Evolutionary conservation across 345 rosid genomes (phyloP).

Genomic region (Combretum micranthum): DNA sequence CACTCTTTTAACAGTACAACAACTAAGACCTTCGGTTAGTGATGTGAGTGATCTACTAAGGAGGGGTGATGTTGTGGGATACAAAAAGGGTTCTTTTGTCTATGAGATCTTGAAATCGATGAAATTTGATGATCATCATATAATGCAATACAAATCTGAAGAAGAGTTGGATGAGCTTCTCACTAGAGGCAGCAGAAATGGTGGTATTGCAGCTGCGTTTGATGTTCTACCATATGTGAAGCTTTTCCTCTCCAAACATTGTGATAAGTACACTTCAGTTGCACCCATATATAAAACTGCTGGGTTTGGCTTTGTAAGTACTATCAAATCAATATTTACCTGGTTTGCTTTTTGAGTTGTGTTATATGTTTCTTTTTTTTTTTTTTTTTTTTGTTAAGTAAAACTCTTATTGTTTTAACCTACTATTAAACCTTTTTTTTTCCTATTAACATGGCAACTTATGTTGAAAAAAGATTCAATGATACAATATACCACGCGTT

Average conservation of each 20-base stretch:
- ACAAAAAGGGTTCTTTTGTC: too few species aligned
- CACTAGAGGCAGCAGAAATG: slow-evolving; percentile 8
- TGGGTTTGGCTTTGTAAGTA: slow-evolving; percentile 35
- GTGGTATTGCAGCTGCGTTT: slow-evolving; percentile 22
- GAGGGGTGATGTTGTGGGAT: too few species aligned
- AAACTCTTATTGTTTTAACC: too few species aligned
- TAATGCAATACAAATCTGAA: slow-evolving; percentile 10
- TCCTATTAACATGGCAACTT: too few species aligned
- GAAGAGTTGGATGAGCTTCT: slow-evolving; percentile 19
- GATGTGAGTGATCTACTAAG: slow-evolving; percentile 9
- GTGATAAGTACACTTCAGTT: slow-evolving; percentile 19
- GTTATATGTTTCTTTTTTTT: too few species aligned
- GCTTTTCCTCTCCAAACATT: slow-evolving; percentile 28
- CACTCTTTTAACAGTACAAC: slow-evolving; percentile 35
- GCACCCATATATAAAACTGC: slow-evolving; percentile 23
- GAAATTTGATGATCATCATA: slow-evolving; percentile 6
- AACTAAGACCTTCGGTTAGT: slow-evolving; percentile 18
- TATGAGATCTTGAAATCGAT: slow-evolving; percentile 8
- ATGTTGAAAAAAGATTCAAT: too few species aligned
- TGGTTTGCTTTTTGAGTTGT: too few species aligned
- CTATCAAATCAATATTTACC: too few species aligned
- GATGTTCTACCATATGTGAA: slow-evolving; percentile 38
- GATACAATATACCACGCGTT: too few species aligned
- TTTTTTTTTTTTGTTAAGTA: too few species aligned
- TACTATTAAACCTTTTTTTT: too few species aligned